These are phyloP conservation scores for Malassezia obtusa DNA, from an alignment of 1,284 basidiomycete genomes.

Conservation along the genomic window DNA sequence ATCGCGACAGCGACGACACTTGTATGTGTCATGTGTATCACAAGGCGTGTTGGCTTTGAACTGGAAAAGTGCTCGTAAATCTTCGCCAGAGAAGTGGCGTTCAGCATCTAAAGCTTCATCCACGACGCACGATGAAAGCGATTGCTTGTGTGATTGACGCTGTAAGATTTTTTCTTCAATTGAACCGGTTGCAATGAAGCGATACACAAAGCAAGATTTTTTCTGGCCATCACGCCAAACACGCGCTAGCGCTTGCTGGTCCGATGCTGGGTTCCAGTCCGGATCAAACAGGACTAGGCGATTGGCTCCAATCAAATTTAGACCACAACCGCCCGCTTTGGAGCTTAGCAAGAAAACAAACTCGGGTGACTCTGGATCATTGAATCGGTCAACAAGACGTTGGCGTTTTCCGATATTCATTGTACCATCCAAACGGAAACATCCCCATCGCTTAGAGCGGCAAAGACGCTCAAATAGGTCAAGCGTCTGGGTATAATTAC, in stretches of 20 bases:
- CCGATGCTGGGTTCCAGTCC: conserved; percentile 96
- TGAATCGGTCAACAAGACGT: conserved; percentile 94
- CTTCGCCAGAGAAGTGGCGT: conserved; percentile 84
- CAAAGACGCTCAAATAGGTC: conserved; percentile 57
- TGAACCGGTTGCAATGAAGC: conserved; percentile 92
- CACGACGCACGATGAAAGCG: conserved; percentile 89
- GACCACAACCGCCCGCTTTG: conserved; percentile 86
- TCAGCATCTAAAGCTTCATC: conserved; percentile 94
- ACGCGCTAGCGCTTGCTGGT: conserved; percentile 94
- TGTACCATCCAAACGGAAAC: conserved; percentile 82
- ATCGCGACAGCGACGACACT: conserved; percentile 85
- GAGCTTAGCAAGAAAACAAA: conserved; percentile 95
- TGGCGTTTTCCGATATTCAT: conserved; percentile 91
- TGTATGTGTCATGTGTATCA: conserved; percentile 71
- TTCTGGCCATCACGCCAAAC: conserved; percentile 99
- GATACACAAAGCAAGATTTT: conserved; percentile 83
- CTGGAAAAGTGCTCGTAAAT: conserved; percentile 79
- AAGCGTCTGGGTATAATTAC: conserved; percentile 94
- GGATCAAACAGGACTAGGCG: conserved; percentile 93
- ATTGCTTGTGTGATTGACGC: conserved; percentile 75
- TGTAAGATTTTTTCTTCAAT: conserved; percentile 99
- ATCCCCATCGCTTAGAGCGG: conserved; percentile 63
- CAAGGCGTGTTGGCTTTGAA: conserved; percentile 80
- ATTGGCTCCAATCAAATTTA: conserved; percentile 97
- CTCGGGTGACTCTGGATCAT: conserved; percentile 86